Conservation (phyloP, 768 basidiomycete genomes). For the Phlegmacium glaucopus region DNA sequence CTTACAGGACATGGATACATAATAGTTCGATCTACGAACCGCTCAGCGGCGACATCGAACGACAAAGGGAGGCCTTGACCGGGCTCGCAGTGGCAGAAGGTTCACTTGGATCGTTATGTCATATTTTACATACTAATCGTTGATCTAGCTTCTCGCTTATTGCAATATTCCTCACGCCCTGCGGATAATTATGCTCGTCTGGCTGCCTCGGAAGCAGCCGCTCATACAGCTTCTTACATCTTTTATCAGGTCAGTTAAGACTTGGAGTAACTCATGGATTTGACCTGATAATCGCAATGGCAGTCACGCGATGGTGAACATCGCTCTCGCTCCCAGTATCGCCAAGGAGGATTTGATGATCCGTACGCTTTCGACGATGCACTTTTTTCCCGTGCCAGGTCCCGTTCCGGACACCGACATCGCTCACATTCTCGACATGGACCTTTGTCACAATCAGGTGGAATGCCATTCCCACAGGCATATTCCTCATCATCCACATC, state of each 20-base stretch:
- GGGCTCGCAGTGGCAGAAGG: constrained; percentile 74
- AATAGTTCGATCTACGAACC: constrained; percentile 54
- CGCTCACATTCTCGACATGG: constrained; percentile 38
- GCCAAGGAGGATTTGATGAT: constrained; percentile 28
- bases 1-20: constrained; percentile 64
- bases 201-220: constrained; percentile 61
- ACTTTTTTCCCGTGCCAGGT: constrained; percentile 27
- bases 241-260: constrained; percentile 45
- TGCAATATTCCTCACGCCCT: constrained; percentile 45
- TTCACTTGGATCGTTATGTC: constrained; percentile 20
- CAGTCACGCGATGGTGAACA: constrained; percentile 37
- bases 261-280: neutral
- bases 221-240: constrained; percentile 60
- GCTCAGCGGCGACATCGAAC: constrained; percentile 51
- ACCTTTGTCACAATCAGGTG: constrained; percentile 25
- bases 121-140: neutral
- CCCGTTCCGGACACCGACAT: constrained; percentile 24
- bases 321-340: constrained; percentile 31
- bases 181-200: constrained; percentile 44
- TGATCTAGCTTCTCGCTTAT: constrained; percentile 49
- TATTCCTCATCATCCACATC: constrained; percentile 17
- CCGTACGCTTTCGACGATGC: constrained; percentile 38
- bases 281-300: neutral
- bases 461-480: constrained; percentile 18
- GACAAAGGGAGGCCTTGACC: constrained; percentile 63